Conservation (phyloP, 2,329 filamentous ascomycete genomes). For the Sporothrix luriei region DNA sequence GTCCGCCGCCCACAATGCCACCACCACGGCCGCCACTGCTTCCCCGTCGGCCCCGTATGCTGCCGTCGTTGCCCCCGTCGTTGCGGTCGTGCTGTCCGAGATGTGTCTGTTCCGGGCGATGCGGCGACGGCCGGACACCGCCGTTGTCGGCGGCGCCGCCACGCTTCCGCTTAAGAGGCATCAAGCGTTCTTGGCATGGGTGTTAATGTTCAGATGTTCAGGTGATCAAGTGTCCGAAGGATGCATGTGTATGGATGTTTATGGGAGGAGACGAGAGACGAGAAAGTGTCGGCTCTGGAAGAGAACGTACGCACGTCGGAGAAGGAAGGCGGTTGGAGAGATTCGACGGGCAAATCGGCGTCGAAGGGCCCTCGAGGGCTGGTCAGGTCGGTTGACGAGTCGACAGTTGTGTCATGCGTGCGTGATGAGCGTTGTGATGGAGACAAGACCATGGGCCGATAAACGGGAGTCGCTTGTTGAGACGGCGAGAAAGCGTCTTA, state of each 20-base stretch:
- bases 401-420: slow-evolving; percentile 25
- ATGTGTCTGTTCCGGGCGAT: slow-evolving; percentile 60
- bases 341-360: not conserved
- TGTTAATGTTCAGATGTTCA: slow-evolving; percentile 29
- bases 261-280: not conserved
- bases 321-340: slow-evolving; percentile 20
- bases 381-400: not conserved
- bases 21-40: slow-evolving; percentile 2
- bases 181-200: slow-evolving; percentile 41
- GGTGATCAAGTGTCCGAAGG: not conserved
- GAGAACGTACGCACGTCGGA: slow-evolving; percentile 30
- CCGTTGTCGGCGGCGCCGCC: slow-evolving; percentile 51
- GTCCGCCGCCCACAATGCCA: slow-evolving; percentile 13
- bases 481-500: not conserved
- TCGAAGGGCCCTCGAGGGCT: not conserved
- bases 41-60: slow-evolving; percentile 9
- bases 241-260: slow-evolving; percentile 23
- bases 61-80: slow-evolving; percentile 46
- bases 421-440: not conserved
- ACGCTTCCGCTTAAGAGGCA: slow-evolving; percentile 65
- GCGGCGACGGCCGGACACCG: slow-evolving; percentile 60
- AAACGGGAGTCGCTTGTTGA: slow-evolving; percentile 1
- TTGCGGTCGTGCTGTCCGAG: slow-evolving; percentile 60
- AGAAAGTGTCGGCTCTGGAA: slow-evolving; percentile 1
- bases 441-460: not conserved